Percentiles rank a stretch among this genome's conserved stretches.
Conservation (phyloP, 768 basidiomycete genomes). For the Kwoniella dendrophila region DNA sequence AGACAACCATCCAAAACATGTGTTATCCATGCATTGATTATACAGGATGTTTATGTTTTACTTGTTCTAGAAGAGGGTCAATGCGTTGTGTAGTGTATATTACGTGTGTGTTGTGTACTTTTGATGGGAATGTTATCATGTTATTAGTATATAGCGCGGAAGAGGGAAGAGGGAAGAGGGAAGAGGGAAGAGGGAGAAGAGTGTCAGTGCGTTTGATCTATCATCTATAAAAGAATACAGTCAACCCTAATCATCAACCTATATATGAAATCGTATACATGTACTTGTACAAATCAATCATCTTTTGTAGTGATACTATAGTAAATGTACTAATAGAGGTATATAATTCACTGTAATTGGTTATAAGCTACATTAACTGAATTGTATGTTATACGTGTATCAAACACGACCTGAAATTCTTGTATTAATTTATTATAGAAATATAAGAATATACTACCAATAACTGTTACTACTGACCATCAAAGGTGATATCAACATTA, state of each 20-base stretch:
- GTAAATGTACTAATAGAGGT: too few species aligned
- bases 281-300: too few species aligned
- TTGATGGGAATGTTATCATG: too few species aligned
- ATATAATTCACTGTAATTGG: too few species aligned
- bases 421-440: not conserved
- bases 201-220: not conserved
- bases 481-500: constrained; percentile 39
- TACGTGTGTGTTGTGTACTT: too few species aligned
- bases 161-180: not conserved
- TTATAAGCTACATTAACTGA: too few species aligned
- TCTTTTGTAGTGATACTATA: too few species aligned
- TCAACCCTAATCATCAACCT: too few species aligned
- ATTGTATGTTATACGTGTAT: not conserved
- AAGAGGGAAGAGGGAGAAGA: not conserved
- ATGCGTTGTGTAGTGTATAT: not conserved
- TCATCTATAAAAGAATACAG: too few species aligned
- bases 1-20: too few species aligned
- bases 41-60: not conserved
- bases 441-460: not conserved
- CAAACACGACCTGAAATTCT: not conserved
- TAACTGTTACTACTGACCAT: constrained; percentile 22
- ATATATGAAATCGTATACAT: too few species aligned
- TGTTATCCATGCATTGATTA: too few species aligned
- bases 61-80: not conserved
- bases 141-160: not conserved